A percentile compares a stretch with the other conserved stretches of the same genome.
These are phyloP conservation scores for Botryotinia narcissicola DNA, from an alignment of 2,329 filamentous ascomycete genomes.

Conservation along the genomic window DNA sequence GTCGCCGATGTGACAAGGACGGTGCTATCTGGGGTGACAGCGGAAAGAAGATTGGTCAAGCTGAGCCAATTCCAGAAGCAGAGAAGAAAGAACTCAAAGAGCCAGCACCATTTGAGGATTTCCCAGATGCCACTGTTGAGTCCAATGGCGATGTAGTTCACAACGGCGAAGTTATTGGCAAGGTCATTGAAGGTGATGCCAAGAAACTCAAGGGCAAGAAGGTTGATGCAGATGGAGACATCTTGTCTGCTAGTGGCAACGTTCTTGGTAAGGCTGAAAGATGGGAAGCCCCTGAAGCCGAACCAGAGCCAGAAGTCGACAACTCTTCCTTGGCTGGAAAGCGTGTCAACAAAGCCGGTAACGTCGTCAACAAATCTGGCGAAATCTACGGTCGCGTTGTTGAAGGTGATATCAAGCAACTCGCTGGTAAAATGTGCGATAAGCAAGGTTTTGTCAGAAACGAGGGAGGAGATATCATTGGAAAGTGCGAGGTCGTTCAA, in stretches of 20 bases:
- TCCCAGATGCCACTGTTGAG: constrained; percentile 53
- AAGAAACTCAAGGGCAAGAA: constrained; percentile 62
- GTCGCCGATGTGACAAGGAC: constrained; percentile 61
- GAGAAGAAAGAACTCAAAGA: constrained; percentile 51
- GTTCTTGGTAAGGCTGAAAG: constrained; percentile 65
- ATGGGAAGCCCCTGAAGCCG: constrained; percentile 54
- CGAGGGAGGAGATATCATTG: constrained; percentile 69
- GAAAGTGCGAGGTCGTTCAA: constrained; percentile 64
- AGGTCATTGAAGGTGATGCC: constrained; percentile 61
- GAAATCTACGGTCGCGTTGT: constrained; percentile 62
- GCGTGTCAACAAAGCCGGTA: constrained; percentile 68
- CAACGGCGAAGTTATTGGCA: constrained; percentile 55
- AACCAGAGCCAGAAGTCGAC: constrained; percentile 49
- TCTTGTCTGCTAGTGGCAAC: constrained; percentile 66
- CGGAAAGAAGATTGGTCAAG: constrained; percentile 65
- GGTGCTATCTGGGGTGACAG: constrained; percentile 70
- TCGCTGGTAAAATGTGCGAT: constrained; percentile 68
- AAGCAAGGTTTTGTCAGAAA: constrained; percentile 70
- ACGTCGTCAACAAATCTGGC: constrained; percentile 54
- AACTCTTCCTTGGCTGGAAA: constrained; percentile 65
- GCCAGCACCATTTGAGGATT: constrained; percentile 55
- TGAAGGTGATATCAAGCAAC: constrained; percentile 62
- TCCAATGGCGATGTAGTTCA: constrained; percentile 52
- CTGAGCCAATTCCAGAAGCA: constrained; percentile 59
- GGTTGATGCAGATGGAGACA: constrained; percentile 68